These are phyloP conservation scores for Penicillium sp. DNA, from an alignment of 2,329 filamentous ascomycete species.

Conservation along the genomic window DNA sequence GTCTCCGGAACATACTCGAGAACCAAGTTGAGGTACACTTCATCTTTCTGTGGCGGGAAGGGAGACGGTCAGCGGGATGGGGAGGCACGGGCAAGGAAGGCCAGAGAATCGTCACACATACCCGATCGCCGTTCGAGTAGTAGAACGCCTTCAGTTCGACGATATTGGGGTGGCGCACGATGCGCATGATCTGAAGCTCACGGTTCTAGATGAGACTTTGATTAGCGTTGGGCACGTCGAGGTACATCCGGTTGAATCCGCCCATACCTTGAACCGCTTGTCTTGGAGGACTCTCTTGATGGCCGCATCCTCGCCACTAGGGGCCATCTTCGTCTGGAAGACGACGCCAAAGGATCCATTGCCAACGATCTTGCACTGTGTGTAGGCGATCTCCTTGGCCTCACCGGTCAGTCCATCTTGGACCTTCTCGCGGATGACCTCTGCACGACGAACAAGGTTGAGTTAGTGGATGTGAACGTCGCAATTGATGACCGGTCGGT, in stretches of 20 bases:
- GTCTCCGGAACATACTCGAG: slow-evolving; percentile 98
- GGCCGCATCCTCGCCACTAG: slow-evolving; percentile 96
- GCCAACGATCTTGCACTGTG: slow-evolving; percentile 98
- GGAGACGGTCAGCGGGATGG: slow-evolving; percentile 8
- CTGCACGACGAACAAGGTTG: slow-evolving; percentile 52
- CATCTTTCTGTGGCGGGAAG: slow-evolving; percentile 72
- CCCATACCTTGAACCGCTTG: slow-evolving; percentile 94
- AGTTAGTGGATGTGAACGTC: neutral
- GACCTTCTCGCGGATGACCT: slow-evolving; percentile 98
- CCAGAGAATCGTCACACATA: slow-evolving; percentile 53
- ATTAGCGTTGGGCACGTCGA: slow-evolving; percentile 33
- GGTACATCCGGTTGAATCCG: slow-evolving; percentile 6
- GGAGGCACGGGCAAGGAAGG: slow-evolving; percentile 3
- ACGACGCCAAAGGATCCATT: slow-evolving; percentile 99
- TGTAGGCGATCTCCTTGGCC: slow-evolving; percentile 95
- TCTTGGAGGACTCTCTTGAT: slow-evolving; percentile 99
- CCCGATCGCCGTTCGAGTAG: slow-evolving; percentile 97
- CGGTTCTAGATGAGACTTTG: slow-evolving; percentile 72
- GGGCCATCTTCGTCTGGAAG: slow-evolving; percentile 97
- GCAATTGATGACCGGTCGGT: slow-evolving; percentile 24
- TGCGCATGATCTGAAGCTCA: slow-evolving; percentile 99
- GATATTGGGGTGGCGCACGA: slow-evolving; percentile 97
- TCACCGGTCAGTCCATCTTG: slow-evolving; percentile 98
- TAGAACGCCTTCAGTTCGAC: slow-evolving; percentile 99
- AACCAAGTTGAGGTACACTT: slow-evolving; percentile 97